Conservation (phyloP, 441 rosid species). For the Biscutella laevigata region DNA sequence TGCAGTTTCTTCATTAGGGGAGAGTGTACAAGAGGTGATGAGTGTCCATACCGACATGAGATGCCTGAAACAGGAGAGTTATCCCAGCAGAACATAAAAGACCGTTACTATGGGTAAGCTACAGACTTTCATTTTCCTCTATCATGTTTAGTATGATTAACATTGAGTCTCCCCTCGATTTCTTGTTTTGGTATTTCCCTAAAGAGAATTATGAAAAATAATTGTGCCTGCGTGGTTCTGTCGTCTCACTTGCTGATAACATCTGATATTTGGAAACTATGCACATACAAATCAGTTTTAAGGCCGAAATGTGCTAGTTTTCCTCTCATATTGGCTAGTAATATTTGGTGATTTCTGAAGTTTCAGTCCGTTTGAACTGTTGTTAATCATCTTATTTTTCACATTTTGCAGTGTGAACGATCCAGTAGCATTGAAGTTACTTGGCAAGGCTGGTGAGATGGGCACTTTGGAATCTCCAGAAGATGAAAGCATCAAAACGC, state of each 20-base stretch:
- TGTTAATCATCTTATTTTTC: background rate
- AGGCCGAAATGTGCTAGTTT: too few species aligned
- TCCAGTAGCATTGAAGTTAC: slow-evolving; percentile 87
- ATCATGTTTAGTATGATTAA: background rate
- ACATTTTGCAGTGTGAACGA: slow-evolving; percentile 62
- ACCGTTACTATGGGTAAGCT: slow-evolving; percentile 89
- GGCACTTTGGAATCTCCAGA: slow-evolving; percentile 87
- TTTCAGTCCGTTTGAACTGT: too few species aligned
- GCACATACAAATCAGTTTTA: too few species aligned
- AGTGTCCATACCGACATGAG: slow-evolving; percentile 93
- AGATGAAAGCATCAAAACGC: slow-evolving; percentile 84
- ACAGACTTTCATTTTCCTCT: slow-evolving; percentile 8
- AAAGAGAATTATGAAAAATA: background rate
- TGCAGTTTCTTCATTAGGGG: slow-evolving; percentile 89
- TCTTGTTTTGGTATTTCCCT: background rate
- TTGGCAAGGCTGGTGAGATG: slow-evolving; percentile 91
- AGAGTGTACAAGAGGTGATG: slow-evolving; percentile 90
- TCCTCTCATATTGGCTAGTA: too few species aligned
- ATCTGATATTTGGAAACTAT: too few species aligned
- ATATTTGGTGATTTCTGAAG: too few species aligned
- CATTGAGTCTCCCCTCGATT: background rate
- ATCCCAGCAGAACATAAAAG: slow-evolving; percentile 92
- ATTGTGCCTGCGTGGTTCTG: too few species aligned
- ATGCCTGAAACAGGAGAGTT: slow-evolving; percentile 93
- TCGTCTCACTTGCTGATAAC: too few species aligned